phyloP scores from a whole-genome alignment of 805 yeast genomes.

The Phaffomyces thermotolerans region DNA sequence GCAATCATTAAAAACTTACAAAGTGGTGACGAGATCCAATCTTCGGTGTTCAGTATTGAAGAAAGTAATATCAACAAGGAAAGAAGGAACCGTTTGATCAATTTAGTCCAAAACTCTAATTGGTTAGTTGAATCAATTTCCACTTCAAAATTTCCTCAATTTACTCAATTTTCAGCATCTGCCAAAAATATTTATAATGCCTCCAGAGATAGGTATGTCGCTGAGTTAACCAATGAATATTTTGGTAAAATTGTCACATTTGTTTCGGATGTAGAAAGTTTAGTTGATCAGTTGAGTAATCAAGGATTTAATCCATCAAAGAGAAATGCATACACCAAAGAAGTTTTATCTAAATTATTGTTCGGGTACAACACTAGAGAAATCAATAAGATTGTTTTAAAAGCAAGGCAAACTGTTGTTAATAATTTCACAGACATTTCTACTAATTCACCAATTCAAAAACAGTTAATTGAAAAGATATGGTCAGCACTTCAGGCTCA shows the following conservation, averaged over 20 bases:
- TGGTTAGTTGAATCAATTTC: slow-evolving; percentile 40
- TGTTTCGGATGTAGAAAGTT: slow-evolving; percentile 53
- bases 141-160: slow-evolving; percentile 16
- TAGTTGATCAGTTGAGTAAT: slow-evolving; percentile 28
- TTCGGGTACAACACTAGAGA: slow-evolving; percentile 52
- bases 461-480: slow-evolving; percentile 49
- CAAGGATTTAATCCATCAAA: slow-evolving; percentile 39
- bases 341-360: slow-evolving; percentile 50
- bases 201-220: slow-evolving; percentile 37
- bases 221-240: slow-evolving; percentile 40
- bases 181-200: slow-evolving; percentile 24
- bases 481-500: slow-evolving; percentile 68
- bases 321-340: slow-evolving; percentile 58
- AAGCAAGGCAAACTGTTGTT: slow-evolving; percentile 48
- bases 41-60: slow-evolving; percentile 6
- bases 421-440: slow-evolving; percentile 36
- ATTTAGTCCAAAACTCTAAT: slow-evolving; percentile 46
- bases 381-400: slow-evolving; percentile 44
- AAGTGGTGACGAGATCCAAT: slow-evolving; percentile 18
- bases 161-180: slow-evolving; percentile 11
- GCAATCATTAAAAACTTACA: slow-evolving; percentile 26
- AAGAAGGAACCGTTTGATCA: slow-evolving; percentile 34
- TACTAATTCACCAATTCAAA: slow-evolving; percentile 36
- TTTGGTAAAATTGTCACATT: slow-evolving; percentile 65
- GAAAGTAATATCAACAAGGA: slow-evolving; percentile 24